Percentiles rank a stretch among this genome's conserved stretches.
These are phyloP conservation scores for Thalia dealbata DNA, from an alignment of 176 grass and related monocot genomes.

Conservation along the genomic window DNA sequence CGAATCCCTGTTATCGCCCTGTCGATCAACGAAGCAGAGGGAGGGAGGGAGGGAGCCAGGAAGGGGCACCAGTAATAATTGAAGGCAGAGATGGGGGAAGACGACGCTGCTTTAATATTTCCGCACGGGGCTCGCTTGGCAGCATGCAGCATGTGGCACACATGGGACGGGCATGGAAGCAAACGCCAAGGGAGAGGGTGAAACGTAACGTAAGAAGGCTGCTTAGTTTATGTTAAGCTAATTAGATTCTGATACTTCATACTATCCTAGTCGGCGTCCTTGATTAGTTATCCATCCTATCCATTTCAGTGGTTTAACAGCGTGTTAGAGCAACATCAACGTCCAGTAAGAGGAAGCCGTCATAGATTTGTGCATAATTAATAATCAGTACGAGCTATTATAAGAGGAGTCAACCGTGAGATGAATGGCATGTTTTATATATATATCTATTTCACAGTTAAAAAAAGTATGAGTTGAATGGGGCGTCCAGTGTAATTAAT, in stretches of 20 bases:
- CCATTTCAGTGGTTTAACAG: not conserved
- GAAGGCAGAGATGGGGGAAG: not conserved
- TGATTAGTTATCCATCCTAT: not conserved
- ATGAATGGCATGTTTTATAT: no score
- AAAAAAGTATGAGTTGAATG: no score
- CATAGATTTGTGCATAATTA: no score
- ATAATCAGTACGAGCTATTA: no score
- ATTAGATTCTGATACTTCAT: not conserved
- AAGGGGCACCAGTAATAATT: conserved; percentile 4
- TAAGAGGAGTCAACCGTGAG: no score
- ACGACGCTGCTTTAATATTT: not conserved
- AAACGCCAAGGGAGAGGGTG: not conserved
- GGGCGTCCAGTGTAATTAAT: no score
- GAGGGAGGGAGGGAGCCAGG: not conserved
- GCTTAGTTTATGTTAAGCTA: not conserved
- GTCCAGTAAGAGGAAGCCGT: no score
- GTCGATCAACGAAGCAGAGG: not conserved
- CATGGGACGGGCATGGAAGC: not conserved
- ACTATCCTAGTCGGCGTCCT: not conserved
- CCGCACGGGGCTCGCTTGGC: not conserved
- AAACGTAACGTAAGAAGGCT: not conserved
- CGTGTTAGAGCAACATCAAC: no score
- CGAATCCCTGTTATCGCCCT: no score
- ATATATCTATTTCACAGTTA: no score
- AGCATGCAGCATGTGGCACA: not conserved